Conservation (phyloP, 2,329 filamentous ascomycete genomes). For the Fusarium chuoi region DNA sequence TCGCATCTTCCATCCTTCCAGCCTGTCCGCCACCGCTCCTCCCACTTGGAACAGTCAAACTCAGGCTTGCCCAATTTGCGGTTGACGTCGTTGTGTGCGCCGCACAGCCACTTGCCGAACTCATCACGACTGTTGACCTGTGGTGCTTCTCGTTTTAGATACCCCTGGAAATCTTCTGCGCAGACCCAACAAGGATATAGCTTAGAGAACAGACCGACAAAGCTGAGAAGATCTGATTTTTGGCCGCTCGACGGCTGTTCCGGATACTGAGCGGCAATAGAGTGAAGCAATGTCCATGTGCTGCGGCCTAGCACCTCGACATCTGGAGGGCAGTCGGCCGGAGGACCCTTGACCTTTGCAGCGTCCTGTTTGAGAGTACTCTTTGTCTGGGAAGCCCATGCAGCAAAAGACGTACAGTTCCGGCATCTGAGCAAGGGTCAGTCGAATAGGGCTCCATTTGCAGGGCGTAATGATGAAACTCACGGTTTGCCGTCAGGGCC, state of each 20-base stretch:
- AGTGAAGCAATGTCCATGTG: conserved; percentile 94
- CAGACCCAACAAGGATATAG: conserved; percentile 97
- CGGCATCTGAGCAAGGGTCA: conserved; percentile 46
- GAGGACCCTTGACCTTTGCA: conserved; percentile 51
- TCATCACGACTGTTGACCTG: conserved; percentile 68
- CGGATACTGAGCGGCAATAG: conserved; percentile 89
- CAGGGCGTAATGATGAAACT: conserved; percentile 49
- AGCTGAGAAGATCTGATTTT: conserved; percentile 79
- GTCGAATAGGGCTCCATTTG: conserved; percentile 16
- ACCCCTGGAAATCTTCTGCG: conserved; percentile 88
- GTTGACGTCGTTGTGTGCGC: conserved; percentile 89
- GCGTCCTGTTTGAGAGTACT: conserved; percentile 50
- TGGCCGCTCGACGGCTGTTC: conserved; percentile 71
- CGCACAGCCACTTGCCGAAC: conserved; percentile 85
- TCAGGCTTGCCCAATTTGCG: conserved; percentile 87
- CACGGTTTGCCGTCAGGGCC: conserved; percentile 88
- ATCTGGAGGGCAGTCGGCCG: conserved; percentile 85
- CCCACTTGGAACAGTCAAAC: conserved; percentile 92
- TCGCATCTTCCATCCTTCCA: conserved; percentile 78
- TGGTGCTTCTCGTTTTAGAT: conserved; percentile 79
- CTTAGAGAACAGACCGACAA: conserved; percentile 83
- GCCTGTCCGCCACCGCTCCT: conserved; percentile 93
- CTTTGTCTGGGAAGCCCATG: conserved; percentile 65
- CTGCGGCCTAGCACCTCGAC: conserved; percentile 87
- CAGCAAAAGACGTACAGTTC: conserved; percentile 47